Evolutionary conservation across 78 protist species (phyloP), one percentile per base, ranked within the genome.

Genomic region (Guillardia theta): DNA sequence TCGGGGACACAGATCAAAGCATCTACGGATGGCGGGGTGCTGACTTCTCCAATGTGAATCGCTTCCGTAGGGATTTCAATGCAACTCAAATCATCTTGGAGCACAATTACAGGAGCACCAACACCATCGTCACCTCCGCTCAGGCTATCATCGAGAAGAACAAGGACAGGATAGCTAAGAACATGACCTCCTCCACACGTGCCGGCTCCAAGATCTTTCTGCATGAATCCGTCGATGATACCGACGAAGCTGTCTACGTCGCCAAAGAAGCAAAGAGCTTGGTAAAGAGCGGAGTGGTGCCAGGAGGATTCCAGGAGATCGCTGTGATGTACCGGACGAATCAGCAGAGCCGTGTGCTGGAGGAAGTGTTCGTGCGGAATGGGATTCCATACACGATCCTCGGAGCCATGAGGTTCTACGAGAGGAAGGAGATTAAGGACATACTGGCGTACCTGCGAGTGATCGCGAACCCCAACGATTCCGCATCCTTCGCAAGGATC

Each of bases 371-470:
- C 33, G 90, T 78, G 90, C 90, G 90, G 33, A 8, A 18, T 5
- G 90, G 90, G 50, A n/a, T 78, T 36, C 53, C 90, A 18, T 78
- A 78, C 48, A 19, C 39, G 1, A 45, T 78, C 1, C 37, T 43
- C 15, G 90, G 90, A 10, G 90, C 41, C 48, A 43, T 8, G 50
- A 37, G 24, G 50, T 78, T 78, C 90, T 78, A 43, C 90, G 50
- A 78, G 90, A 45, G 90, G 53, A 44, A 36, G 48, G 90, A 78
- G 90, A 48, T 78, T 18, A 18, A 36, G 44, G 90, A 78, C 90
- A 36, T 78, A 36, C 90, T 78, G 90, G 90, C 90, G 50, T 78
- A 78, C 90, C 90, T 78, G 43, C 90, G 90, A 36, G 44, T 78
- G 43, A 18, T 78, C 53, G 90, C 48, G 45, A 43, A 78, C 48